Percentiles rank a stretch among this genome's conserved stretches.
These are phyloP conservation scores for Phialocephala subalpina DNA, from an alignment of 2,329 filamentous ascomycete species.

Conservation along the genomic window DNA sequence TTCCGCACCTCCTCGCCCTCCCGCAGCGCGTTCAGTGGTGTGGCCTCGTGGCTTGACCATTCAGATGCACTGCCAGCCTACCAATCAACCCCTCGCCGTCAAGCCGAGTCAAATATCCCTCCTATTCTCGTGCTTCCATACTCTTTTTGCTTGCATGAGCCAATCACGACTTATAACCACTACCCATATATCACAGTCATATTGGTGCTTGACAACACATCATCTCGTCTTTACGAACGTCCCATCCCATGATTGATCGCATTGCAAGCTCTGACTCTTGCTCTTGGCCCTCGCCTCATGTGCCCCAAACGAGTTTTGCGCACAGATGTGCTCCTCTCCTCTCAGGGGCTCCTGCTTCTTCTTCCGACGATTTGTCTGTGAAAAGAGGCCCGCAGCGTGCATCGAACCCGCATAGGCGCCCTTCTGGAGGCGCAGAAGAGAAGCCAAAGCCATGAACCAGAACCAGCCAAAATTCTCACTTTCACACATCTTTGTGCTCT, in stretches of 20 bases:
- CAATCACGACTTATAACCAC: background rate
- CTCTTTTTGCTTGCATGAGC: background rate
- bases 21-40: constrained; percentile 2
- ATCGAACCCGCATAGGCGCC: constrained; percentile 13
- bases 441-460: background rate
- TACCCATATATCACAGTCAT: constrained; percentile 8
- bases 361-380: constrained; percentile 5
- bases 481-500: background rate
- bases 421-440: constrained; percentile 6
- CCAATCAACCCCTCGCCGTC: constrained; percentile 2
- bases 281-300: constrained; percentile 6
- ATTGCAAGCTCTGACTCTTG: constrained; percentile 11
- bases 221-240: constrained; percentile 9
- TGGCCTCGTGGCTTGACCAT: background rate
- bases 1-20: background rate
- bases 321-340: constrained; percentile 11
- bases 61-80: background rate
- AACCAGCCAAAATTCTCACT: background rate
- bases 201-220: constrained; percentile 9
- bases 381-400: constrained; percentile 9
- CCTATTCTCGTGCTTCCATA: background rate
- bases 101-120: background rate
- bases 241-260: constrained; percentile 1
- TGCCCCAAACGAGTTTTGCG: constrained; percentile 2
- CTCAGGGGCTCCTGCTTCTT: constrained; percentile 18